Evolutionary conservation across 768 basidiomycete species (phyloP), one percentile per base, ranked within the genome.

Genomic region (Kwoniella botswanensis): DNA sequence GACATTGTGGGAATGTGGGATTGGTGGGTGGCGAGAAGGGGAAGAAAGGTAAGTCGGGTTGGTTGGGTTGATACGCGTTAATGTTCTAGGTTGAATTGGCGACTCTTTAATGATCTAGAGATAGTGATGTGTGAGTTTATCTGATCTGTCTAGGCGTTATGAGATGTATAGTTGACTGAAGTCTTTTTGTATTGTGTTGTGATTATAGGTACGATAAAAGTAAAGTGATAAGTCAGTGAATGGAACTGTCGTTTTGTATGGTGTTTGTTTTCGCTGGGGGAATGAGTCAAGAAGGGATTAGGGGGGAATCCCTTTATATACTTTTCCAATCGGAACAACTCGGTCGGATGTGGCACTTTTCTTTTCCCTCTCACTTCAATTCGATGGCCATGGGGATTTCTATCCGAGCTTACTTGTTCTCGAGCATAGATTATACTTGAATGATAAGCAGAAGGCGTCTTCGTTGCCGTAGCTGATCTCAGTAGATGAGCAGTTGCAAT

Each of bases 1-100:
- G 70, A 72, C 74, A 75, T 75, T 26, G 17, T 64, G 22, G 13
- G 7, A 35, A 35, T 35, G 35, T 35, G 35, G 7, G 35, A 7
- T 35, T 35, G 35, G 21, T 50, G 35, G 41, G 50, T 65, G 59
- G 59, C 59, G 42, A 61, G 41, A 26, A 35, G 7, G 4, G 7
- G 7, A 35, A 5, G 21, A 21, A 60, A 17, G 59, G 43, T 61
- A 4, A 22, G 42, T 15, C 46, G 42, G 11, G 13, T 15, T 50
- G 46, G 15, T 50, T 50, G 46, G 18, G 35, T 35, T 35, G 35
- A 15, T 50, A 55, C 54, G 54, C 54, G 54, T 55, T 52, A 52
- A 55, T 55, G n/a, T 11, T 18, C 21, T n/a, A 12, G 11, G 24
- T 55, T 55, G 54, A 24, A 18, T 55, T 35, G 35, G 35, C 35